These are phyloP conservation scores for Fennellomyces sp. DNA, from an alignment of 371 early-diverging fungal species.

Conservation along the genomic window DNA sequence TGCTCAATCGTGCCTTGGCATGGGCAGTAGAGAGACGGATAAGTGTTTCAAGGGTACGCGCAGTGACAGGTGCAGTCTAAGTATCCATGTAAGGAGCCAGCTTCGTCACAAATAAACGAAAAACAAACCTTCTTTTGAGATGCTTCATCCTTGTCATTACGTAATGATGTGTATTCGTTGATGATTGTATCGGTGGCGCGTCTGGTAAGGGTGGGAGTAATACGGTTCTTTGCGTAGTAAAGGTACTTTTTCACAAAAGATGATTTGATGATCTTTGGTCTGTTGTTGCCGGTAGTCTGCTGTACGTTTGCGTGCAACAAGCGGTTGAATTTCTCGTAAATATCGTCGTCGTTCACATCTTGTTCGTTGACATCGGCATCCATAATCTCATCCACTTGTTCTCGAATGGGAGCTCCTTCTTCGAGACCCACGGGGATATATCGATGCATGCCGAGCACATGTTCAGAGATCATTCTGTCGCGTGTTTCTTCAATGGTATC, in stretches of 20 bases:
- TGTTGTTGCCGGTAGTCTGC: conserved; percentile 26
- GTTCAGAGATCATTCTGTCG: conserved; percentile 89
- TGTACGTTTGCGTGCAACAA: conserved; percentile 61
- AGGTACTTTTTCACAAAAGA: conserved; percentile 85
- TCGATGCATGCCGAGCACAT: conserved; percentile 93
- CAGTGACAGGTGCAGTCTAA: conserved; percentile 89
- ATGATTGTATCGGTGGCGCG: conserved; percentile 83
- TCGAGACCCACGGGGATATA: conserved; percentile 87
- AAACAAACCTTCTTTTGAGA: conserved; percentile 53
- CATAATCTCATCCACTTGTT: conserved; percentile 58
- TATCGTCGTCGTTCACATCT: conserved; percentile 50
- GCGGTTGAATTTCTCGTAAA: conserved; percentile 84
- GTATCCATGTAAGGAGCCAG: too few relatives aligned
- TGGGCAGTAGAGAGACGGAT: conserved; percentile 99
- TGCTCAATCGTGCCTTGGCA: conserved; percentile 94
- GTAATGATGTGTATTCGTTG: conserved; percentile 78
- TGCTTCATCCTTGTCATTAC: conserved; percentile 63
- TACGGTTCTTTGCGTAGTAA: conserved; percentile 80
- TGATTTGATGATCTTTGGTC: conserved; percentile 68
- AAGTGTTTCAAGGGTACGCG: conserved; percentile 98
- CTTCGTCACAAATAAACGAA: too few relatives aligned
- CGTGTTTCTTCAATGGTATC: conserved; percentile 87
- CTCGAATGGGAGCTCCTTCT: conserved; percentile 79
- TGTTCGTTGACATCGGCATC: conserved; percentile 50
- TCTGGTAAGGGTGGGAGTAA: conserved; percentile 71